These are phyloP conservation scores for Cladosporium austrohemisphaericum DNA, from an alignment of 2,329 filamentous ascomycete genomes.

Conservation along the genomic window DNA sequence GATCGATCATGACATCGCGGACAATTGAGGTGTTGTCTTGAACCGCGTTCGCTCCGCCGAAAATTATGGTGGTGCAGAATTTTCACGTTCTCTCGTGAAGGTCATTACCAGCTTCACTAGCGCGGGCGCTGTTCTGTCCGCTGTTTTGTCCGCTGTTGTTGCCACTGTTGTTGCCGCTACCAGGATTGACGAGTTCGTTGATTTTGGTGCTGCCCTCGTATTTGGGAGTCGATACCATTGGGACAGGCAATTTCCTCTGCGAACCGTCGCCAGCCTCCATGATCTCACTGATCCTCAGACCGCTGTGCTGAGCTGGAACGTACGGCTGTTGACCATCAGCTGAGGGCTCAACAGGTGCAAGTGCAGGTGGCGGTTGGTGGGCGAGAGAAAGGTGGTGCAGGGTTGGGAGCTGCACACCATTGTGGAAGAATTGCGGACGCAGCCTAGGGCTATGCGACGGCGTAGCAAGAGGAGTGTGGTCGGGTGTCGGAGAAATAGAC, in stretches of 20 bases:
- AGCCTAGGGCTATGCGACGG: slow-evolving; percentile 92
- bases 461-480: slow-evolving; percentile 97
- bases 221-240: slow-evolving; percentile 63
- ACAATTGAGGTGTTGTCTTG: not conserved
- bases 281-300: slow-evolving; percentile 85
- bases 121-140: slow-evolving; percentile 33
- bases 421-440: slow-evolving; percentile 65
- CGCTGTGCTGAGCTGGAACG: slow-evolving; percentile 55
- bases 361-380: slow-evolving; percentile 54
- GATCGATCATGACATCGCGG: slow-evolving; percentile 4
- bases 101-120: slow-evolving; percentile 33
- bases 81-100: slow-evolving; percentile 27
- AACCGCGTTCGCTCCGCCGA: not conserved
- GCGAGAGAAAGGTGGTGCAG: slow-evolving; percentile 70
- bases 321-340: slow-evolving; percentile 58
- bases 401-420: slow-evolving; percentile 77
- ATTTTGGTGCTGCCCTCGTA: slow-evolving; percentile 55
- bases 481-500: slow-evolving; percentile 89
- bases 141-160: slow-evolving; percentile 66
- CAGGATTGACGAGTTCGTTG: slow-evolving; percentile 70
- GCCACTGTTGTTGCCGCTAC: slow-evolving; percentile 67
- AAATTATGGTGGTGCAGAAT: not conserved
- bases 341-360: slow-evolving; percentile 68
- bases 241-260: slow-evolving; percentile 85
- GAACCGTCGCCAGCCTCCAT: slow-evolving; percentile 84